Conservation (phyloP, 2,329 filamentous ascomycete genomes). For the Teratosphaeria gauchensis region DNA sequence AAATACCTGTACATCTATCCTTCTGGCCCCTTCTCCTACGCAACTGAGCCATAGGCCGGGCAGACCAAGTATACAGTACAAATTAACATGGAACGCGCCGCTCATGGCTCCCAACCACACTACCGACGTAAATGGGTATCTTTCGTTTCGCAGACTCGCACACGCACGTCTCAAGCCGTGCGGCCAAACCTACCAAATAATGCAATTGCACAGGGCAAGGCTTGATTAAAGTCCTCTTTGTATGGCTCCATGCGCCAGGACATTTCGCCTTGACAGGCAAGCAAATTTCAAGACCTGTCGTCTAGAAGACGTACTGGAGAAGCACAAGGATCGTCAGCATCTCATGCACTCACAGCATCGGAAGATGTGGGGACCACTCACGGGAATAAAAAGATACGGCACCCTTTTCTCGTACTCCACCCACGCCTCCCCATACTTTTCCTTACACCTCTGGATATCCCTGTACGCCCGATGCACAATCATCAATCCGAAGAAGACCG, state of each 20-base stretch:
- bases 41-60: neutral
- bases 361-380: slow-evolving; percentile 11
- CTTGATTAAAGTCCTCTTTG: neutral
- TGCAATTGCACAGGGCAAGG: neutral
- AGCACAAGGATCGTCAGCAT: neutral
- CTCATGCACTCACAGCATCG: neutral
- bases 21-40: neutral
- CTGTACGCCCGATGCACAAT: slow-evolving; percentile 67
- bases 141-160: neutral
- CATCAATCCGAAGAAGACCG: slow-evolving; percentile 70
- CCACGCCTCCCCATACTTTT: slow-evolving; percentile 77
- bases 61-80: neutral
- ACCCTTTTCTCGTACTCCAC: slow-evolving; percentile 68
- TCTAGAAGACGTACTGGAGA: neutral
- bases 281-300: neutral
- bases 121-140: neutral
- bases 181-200: neutral
- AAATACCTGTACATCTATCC: neutral
- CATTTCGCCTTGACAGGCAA: neutral
- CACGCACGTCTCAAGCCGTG: neutral
- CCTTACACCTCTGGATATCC: slow-evolving; percentile 65
- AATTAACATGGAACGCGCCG: neutral
- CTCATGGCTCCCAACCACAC: neutral
- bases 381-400: slow-evolving; percentile 75
- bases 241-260: neutral